Base-by-base conservation (phyloP, 768 basidiomycete species). In the Leccinum variicolor region DNA sequence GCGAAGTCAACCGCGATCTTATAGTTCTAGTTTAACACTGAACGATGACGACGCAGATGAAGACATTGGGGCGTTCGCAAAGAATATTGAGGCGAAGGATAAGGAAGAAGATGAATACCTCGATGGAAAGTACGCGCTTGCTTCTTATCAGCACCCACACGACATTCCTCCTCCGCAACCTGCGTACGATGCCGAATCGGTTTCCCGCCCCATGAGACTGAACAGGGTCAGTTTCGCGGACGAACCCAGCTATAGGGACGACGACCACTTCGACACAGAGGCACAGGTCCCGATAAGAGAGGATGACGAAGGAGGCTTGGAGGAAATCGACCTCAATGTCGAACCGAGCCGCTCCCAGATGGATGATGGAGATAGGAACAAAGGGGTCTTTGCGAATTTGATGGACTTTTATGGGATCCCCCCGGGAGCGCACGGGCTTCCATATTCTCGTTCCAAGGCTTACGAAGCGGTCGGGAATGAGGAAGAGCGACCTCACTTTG, bases 111-210 rank as follows among this genome's bases (percentile, higher is more conserved):
- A 55, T 6, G 55, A 67, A 26, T 70, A 75, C 23, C 56, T 67
- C n/a, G 66, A 77, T 54, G 68, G 72, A 58, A 77, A 72, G 65
- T 82, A 75, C 56, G 76, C 82, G 1, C 66, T 84, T 47, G 80
- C 83, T 17, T 83, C 84, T 4, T 81, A 84, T 71, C 73, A 77
- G 50, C 84, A 87, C 59, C 84, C 85, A 10, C 79, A 85, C 60
- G 83, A 85, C 48, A 85, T 89, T 43, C 73, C 73, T 17, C 77
- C 84, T 2, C 87, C 86, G 3, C 67, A 72, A 39, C 69, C 73
- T 55, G 76, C 74, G 4, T 80, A 82, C 59, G 56, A 72, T 46
- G 52, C 46, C 65, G 68, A 54, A 11, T 52, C 29, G 6, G 54
- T 19, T 21, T 28, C 51, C 1, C 65, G 56, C 11, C 48, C 34